These are phyloP conservation scores for Ophiobolus disseminans DNA, from an alignment of 2,329 filamentous ascomycete genomes.

Conservation along the genomic window DNA sequence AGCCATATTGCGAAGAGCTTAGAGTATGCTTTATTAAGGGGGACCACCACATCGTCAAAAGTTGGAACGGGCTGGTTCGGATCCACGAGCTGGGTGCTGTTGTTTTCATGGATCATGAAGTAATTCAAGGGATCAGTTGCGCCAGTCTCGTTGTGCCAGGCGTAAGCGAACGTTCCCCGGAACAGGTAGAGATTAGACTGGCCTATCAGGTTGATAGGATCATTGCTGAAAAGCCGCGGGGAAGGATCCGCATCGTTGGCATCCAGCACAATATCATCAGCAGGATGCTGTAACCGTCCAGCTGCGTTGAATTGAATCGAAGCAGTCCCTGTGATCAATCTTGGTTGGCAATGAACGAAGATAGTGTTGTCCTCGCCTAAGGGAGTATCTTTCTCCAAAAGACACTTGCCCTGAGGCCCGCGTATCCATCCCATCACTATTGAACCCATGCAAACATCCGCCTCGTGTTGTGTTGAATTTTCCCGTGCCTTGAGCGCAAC, in stretches of 20 bases:
- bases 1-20: conserved; percentile 55
- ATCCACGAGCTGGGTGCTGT: conserved; percentile 46
- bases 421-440: conserved; percentile 40
- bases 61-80: conserved; percentile 44
- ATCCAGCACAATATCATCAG: not conserved
- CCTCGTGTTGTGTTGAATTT: conserved; percentile 27
- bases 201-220: conserved; percentile 26
- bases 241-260: not conserved
- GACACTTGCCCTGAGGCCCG: conserved; percentile 18
- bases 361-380: conserved; percentile 20
- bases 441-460: conserved; percentile 27
- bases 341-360: conserved; percentile 49
- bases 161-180: no score
- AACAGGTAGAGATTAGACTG: conserved; percentile 37
- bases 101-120: conserved; percentile 46
- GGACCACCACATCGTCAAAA: conserved; percentile 27
- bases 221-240: conserved; percentile 29
- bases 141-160: conserved; percentile 59
- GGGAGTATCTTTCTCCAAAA: not conserved
- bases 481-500: not conserved
- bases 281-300: conserved; percentile 36
- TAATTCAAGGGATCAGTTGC: conserved; percentile 58
- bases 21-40: conserved; percentile 42
- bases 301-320: conserved; percentile 43
- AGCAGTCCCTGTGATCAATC: conserved; percentile 41